Conservation (phyloP, 441 rosid species). For the Brassica hybrid region DNA sequence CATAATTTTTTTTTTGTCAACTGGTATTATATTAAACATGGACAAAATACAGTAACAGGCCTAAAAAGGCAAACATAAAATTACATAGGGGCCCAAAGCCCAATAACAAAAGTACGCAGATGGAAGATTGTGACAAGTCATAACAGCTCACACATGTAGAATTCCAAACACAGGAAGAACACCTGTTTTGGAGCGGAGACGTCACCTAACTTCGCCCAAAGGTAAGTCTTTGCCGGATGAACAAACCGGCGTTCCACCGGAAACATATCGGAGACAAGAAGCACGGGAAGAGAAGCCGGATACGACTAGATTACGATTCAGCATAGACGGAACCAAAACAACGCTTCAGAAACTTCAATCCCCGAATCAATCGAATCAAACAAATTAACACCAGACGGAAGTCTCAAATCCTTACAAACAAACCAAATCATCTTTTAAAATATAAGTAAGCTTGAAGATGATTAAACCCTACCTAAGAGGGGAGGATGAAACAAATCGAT, state of each 20-base stretch:
- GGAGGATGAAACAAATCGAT: background rate
- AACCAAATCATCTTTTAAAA: background rate
- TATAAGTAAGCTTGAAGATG: background rate
- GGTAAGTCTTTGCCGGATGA: background rate
- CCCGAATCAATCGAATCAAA: background rate
- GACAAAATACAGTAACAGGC: too few relatives aligned
- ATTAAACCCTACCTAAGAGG: background rate
- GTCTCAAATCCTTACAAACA: background rate
- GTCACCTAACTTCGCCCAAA: background rate
- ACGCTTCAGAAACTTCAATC: background rate
- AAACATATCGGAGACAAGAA: background rate
- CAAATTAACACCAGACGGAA: background rate
- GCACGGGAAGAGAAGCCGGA: background rate
- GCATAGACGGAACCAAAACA: background rate
- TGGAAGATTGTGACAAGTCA: too few relatives aligned
- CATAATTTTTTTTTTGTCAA: too few relatives aligned
- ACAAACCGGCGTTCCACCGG: background rate
- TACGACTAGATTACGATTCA: background rate
- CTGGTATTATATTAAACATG: too few relatives aligned
- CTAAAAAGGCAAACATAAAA: too few relatives aligned
- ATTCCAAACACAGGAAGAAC: background rate
- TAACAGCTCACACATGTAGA: background rate
- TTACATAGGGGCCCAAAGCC: too few relatives aligned
- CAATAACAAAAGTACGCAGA: too few relatives aligned
- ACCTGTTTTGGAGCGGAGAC: background rate